Conservation (phyloP, 73 alveolate species). For the Paraurostyla sp. region DNA sequence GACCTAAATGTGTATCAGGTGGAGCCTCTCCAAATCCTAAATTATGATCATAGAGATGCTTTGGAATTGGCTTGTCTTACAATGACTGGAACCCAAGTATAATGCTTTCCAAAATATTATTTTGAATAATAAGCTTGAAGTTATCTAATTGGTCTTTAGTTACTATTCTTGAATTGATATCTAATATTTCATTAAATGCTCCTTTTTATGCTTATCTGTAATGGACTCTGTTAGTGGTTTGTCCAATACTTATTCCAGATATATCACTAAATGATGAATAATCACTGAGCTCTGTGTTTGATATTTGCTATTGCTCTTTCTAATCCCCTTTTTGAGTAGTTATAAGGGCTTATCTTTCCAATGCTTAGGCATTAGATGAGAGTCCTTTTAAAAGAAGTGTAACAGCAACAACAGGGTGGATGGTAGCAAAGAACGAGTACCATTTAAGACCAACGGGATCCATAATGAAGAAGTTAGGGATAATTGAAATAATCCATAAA, state of each 20-base stretch:
- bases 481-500: slow-evolving; percentile 38
- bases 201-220: background rate
- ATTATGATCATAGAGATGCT: slow-evolving; percentile 6
- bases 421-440: slow-evolving; percentile 22
- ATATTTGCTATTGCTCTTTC: background rate
- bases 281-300: slow-evolving; percentile 34
- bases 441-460: slow-evolving; percentile 38
- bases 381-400: background rate
- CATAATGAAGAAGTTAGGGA: slow-evolving; percentile 50
- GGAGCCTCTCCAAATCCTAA: slow-evolving; percentile 59
- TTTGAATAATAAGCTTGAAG: background rate
- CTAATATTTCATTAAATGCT: background rate
- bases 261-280: slow-evolving; percentile 32
- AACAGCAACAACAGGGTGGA: slow-evolving; percentile 37
- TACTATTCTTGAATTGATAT: background rate
- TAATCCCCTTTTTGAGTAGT: background rate
- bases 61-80: background rate
- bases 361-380: slow-evolving; percentile 4
- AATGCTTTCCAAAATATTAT: background rate
- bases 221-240: background rate
- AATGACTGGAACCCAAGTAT: slow-evolving; percentile 8
- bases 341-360: slow-evolving; percentile 25
- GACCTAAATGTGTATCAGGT: slow-evolving; percentile 13
- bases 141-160: background rate
- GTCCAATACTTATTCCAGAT: background rate